Conservation (phyloP, 345 rosid species). For the Murraya paniculata region DNA sequence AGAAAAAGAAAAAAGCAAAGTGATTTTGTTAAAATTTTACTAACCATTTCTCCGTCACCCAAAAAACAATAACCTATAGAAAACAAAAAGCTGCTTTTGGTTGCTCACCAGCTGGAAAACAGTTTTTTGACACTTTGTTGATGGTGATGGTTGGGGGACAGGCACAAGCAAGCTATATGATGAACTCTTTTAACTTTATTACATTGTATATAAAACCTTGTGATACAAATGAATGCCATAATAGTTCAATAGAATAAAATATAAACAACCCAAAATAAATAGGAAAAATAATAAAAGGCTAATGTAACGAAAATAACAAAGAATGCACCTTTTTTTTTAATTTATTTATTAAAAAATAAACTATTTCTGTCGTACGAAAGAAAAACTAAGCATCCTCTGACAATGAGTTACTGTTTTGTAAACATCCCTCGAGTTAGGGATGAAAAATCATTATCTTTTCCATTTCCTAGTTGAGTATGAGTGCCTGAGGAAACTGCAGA, state of each 20-base stretch:
- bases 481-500: constrained; percentile 22
- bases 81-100: neutral
- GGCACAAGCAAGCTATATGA: neutral
- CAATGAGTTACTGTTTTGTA: constrained; percentile 21
- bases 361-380: neutral
- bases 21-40: neutral
- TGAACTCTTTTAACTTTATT: constrained; percentile 16
- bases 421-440: constrained; percentile 47
- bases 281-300: neutral
- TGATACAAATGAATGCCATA: constrained; percentile 7
- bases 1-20: no score
- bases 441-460: constrained; percentile 47
- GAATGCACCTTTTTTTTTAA: neutral
- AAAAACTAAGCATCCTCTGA: neutral
- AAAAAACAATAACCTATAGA: neutral
- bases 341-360: no score
- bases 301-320: neutral
- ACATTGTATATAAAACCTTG: neutral
- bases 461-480: constrained; percentile 35
- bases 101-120: neutral
- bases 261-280: neutral
- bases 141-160: neutral
- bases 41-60: neutral
- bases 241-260: no score
- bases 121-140: neutral